Percentiles rank a stretch among this genome's conserved stretches.
phyloP scores from a whole-genome alignment of 2,329 filamentous ascomycete species.

The Byssoonygena ceratinophila region DNA sequence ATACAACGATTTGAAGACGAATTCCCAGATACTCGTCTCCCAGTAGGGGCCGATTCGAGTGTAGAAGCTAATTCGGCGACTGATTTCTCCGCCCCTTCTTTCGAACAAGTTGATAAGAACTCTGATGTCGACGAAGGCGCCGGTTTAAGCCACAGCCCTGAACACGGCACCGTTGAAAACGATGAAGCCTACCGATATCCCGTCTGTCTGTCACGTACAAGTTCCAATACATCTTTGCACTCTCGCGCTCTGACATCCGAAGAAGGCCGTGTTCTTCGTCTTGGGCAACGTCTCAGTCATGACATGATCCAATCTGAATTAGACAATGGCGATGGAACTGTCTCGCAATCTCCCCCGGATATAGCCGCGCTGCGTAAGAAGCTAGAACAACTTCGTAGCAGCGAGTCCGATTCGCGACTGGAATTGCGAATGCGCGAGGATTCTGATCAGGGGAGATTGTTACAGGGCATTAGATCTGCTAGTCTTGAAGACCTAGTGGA shows the following conservation, averaged over 20 bases:
- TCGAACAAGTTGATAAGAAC: conserved; percentile 15
- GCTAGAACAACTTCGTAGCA: conserved; percentile 35
- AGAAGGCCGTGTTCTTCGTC: conserved; percentile 59
- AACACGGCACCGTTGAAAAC: conserved; percentile 29
- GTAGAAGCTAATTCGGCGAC: conserved; percentile 17
- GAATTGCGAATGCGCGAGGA: conserved; percentile 34
- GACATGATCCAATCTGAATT: conserved; percentile 47
- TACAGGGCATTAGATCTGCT: conserved; percentile 15
- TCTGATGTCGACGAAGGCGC: conserved; percentile 3
- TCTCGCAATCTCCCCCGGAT: conserved; percentile 28
- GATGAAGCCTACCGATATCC: conserved; percentile 36
- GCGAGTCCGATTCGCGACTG: conserved; percentile 34
- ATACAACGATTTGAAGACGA: conserved; percentile 95
- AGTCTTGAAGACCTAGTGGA: conserved; percentile 38
- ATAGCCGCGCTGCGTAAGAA: conserved; percentile 38
- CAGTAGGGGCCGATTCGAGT: conserved; percentile 21
- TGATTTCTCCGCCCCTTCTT: conserved; percentile 28
- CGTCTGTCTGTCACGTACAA: conserved; percentile 47
- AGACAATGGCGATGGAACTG: conserved; percentile 30
- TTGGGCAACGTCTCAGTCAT: conserved; percentile 56
- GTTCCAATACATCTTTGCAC: conserved; percentile 58
- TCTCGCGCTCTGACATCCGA: conserved; percentile 55
- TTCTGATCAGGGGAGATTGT: conserved; percentile 23
- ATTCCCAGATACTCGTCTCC: conserved; percentile 72
- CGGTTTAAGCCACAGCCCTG: conserved; percentile 25